A percentile compares a stretch with the other conserved stretches of the same genome.
Conservation (phyloP, 176 grass and related monocot genomes). For the Stipa capillata region DNA sequence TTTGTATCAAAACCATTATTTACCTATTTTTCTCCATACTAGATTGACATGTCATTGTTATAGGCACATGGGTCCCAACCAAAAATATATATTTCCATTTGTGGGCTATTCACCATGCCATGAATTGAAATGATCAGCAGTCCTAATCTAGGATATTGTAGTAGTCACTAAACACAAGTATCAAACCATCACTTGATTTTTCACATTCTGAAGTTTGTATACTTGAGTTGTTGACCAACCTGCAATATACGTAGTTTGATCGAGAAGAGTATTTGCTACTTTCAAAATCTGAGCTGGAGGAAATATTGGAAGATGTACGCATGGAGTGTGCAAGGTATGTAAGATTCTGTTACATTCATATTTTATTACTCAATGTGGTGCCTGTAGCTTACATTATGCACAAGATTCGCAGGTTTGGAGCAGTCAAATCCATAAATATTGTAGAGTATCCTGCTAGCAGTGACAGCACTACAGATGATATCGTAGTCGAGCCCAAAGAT, state of each 20-base stretch:
- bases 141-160: neutral
- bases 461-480: conserved; percentile 6
- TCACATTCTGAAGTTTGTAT: conserved; percentile 15
- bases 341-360: conserved; percentile 10
- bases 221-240: conserved; percentile 8
- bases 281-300: conserved; percentile 71
- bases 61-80: no score
- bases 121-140: neutral
- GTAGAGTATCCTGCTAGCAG: conserved; percentile 24
- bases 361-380: conserved; percentile 3
- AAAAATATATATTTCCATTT: neutral
- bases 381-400: conserved; percentile 22
- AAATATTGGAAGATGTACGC: conserved; percentile 84
- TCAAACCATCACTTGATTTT: neutral
- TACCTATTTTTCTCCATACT: neutral
- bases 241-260: conserved; percentile 52
- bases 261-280: conserved; percentile 61
- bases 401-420: conserved; percentile 85
- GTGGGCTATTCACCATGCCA: neutral
- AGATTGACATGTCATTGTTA: neutral
- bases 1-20: conserved; percentile 9
- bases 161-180: neutral
- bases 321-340: conserved; percentile 75
- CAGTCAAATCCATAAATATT: conserved; percentile 72
- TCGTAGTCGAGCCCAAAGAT: conserved; percentile 13